These are phyloP conservation scores for Tuber brumale DNA, from an alignment of 495 filamentous ascomycete genomes.

Conservation along the genomic window DNA sequence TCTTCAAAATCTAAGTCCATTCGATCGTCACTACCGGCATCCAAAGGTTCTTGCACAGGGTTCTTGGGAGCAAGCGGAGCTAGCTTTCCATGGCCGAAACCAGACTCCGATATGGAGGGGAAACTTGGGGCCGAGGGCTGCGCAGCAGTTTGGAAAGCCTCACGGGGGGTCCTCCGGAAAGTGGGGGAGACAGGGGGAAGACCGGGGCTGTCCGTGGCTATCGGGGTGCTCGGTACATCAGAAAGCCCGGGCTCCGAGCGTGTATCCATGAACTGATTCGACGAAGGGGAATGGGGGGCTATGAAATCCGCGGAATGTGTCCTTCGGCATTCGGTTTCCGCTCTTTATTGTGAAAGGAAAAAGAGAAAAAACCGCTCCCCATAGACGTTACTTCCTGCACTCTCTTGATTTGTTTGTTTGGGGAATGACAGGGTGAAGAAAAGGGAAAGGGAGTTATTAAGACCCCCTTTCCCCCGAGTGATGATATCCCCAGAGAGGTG, in stretches of 20 bases:
- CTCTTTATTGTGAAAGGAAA: constrained; percentile 22
- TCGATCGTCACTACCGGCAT: neutral
- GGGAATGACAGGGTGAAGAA: neutral
- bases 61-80: constrained; percentile 18
- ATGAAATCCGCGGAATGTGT: constrained; percentile 7
- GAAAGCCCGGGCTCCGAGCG: constrained; percentile 22
- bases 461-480: neutral
- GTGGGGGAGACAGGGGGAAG: constrained; percentile 14
- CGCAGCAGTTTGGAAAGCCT: neutral
- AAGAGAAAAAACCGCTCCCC: neutral
- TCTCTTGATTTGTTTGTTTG: constrained; percentile 4
- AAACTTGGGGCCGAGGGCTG: constrained; percentile 11
- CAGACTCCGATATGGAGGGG: constrained; percentile 9
- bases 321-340: constrained; percentile 38
- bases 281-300: neutral
- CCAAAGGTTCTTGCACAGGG: neutral
- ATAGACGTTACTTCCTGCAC: neutral
- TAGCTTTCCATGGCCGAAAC: constrained; percentile 15
- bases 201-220: constrained; percentile 16
- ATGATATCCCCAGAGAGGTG: neutral
- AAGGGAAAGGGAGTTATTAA: neutral
- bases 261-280: constrained; percentile 23
- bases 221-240: constrained; percentile 11
- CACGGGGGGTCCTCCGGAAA: constrained; percentile 10
- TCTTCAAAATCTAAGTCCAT: constrained; percentile 1